phyloP scores from a whole-genome alignment of 176 grass and related monocot species.

The Saccharum spontaneum region DNA sequence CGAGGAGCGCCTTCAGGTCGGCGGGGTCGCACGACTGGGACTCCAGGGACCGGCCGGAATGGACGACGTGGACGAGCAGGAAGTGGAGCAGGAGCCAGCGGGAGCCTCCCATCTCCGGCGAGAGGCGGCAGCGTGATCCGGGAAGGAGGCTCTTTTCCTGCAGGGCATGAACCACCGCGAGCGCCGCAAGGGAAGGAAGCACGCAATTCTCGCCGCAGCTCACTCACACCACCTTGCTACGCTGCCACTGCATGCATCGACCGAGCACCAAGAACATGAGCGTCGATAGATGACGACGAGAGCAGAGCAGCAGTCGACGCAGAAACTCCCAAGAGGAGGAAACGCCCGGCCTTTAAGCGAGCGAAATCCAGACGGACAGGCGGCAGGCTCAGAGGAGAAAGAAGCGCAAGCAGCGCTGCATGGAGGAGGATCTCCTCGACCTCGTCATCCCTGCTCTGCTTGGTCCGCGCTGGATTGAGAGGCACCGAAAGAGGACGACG shows the following conservation, averaged over 20 bases:
- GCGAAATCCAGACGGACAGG: neutral
- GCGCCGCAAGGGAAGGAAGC: neutral
- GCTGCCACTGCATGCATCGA: slow-evolving; percentile 8
- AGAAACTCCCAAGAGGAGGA: neutral
- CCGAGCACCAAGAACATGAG: slow-evolving; percentile 6
- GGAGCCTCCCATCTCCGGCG: slow-evolving; percentile 61
- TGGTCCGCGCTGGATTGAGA: neutral
- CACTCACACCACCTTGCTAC: slow-evolving; percentile 3
- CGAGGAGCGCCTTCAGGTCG: slow-evolving; percentile 56
- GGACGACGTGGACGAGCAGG: slow-evolving; percentile 32
- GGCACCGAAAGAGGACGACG: slow-evolving; percentile 30
- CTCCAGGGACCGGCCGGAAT: slow-evolving; percentile 33
- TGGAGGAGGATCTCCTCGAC: neutral
- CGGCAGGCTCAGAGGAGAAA: neutral
- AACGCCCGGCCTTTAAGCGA: neutral
- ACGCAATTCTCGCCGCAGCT: slow-evolving; percentile 11
- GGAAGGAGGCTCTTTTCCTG: slow-evolving; percentile 25
- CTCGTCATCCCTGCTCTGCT: neutral
- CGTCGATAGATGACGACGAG: neutral
- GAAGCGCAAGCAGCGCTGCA: neutral
- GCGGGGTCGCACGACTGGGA: slow-evolving; percentile 44
- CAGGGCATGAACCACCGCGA: slow-evolving; percentile 38
- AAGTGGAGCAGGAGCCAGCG: slow-evolving; percentile 16
- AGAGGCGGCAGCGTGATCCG: slow-evolving; percentile 25
- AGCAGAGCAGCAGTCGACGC: neutral